Base-by-base conservation (phyloP, 2,329 filamentous ascomycete species). In the Cadophora luteo-olivacea region DNA sequence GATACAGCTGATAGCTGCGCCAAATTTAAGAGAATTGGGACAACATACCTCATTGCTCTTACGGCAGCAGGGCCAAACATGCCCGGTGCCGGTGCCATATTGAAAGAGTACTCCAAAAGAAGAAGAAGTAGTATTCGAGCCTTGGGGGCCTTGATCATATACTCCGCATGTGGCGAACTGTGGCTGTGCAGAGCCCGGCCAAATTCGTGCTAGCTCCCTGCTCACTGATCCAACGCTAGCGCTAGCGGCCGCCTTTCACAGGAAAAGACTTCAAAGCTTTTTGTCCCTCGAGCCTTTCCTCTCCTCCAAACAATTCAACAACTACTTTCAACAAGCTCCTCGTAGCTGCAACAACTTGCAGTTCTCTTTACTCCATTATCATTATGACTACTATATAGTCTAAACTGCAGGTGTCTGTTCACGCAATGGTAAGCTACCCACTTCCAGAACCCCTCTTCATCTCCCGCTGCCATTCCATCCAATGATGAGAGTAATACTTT, bases 261-360 rank as follows among this genome's bases (percentile, higher is more conserved):
- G 61, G 19, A 64, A 61, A 64, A 64, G 12, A 64, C 51, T 48
- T 61, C 32, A 55, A 54, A 61, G 55, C 45, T 58, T 51, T 66
- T 66, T 33, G 25, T 61, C 49, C 24, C 22, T 32, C 45, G 14
- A 49, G 86, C 86, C 77, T 86, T 88, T 69, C 90, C 66, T 92
- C 91, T 29, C 90, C 90, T 67, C 92, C 91, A 89, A 68, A 87
- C 67, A 64, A 33, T 22, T 63, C 63, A 51, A 48, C 52, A 55
- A 63, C 29, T 14, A 48, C 36, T 54, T 54, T 29, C 32, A 38
- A 54, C 16, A 16, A 8, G 5, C 14, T 54, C 32, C 7, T 16
- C 25, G 22, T 12, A 54, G 19, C 55, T 58, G 24, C 55, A 38
- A 38, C n/a, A 24, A 32, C 8, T 22, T 22, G 33, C 55, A 8